These are phyloP conservation scores for Fusarium mexicanum DNA, from an alignment of 2,329 filamentous ascomycete genomes.

Conservation along the genomic window DNA sequence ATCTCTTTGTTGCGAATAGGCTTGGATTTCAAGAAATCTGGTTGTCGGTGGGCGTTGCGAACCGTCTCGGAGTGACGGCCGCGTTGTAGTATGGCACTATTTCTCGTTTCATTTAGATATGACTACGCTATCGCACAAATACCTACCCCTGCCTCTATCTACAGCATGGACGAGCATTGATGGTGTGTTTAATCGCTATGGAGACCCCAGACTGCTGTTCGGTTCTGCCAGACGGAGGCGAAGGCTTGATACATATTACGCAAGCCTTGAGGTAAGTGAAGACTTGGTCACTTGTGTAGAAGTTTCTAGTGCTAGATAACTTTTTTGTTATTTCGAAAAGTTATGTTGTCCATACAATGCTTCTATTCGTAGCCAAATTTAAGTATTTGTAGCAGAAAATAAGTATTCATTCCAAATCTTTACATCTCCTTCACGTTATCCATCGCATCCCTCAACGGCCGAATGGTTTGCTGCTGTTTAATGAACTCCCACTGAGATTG, in stretches of 20 bases:
- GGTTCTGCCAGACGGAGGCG: accelerated
- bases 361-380: accelerated
- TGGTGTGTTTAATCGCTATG: accelerated
- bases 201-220: accelerated
- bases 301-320: accelerated
- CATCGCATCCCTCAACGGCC: accelerated
- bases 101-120: too few relatives aligned
- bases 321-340: accelerated
- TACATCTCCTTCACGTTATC: accelerated
- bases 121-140: accelerated
- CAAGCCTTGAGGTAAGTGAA: accelerated
- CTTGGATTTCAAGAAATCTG: not conserved
- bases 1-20: accelerated
- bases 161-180: too few relatives aligned
- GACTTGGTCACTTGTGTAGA: not conserved
- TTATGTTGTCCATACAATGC: accelerated
- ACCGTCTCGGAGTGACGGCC: not conserved
- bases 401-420: accelerated
- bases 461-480: too few relatives aligned
- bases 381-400: not conserved
- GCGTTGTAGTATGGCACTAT: too few relatives aligned
- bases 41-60: accelerated
- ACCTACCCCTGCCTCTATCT: not conserved
- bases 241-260: accelerated
- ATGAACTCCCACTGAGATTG: too few relatives aligned